Conservation (phyloP, 345 rosid species). For the Aurinia saxatilis region DNA sequence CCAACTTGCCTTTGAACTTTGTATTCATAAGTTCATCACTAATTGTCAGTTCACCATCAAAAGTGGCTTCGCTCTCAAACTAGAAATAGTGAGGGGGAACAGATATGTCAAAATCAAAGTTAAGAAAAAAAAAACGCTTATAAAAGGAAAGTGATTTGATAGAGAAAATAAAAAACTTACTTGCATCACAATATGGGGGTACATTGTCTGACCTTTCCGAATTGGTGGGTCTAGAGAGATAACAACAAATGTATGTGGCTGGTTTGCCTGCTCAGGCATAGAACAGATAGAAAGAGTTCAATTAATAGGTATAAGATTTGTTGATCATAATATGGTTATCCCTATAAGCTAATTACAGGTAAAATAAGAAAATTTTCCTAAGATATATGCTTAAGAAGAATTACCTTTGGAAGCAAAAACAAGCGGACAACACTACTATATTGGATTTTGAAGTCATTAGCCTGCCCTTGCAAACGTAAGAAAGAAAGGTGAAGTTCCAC, state of each 20-base stretch:
- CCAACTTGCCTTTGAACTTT: conserved; percentile 88
- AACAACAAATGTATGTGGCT: conserved; percentile 91
- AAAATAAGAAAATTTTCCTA: background rate
- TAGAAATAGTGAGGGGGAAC: conserved; percentile 17
- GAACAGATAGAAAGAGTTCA: background rate
- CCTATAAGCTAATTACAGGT: background rate
- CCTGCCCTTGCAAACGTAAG: conserved; percentile 91
- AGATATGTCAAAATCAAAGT: background rate
- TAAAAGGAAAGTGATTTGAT: background rate
- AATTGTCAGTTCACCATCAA: conserved; percentile 52
- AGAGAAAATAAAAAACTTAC: conserved; percentile 29
- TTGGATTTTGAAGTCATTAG: conserved; percentile 98
- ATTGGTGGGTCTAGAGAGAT: conserved; percentile 97
- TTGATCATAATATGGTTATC: background rate
- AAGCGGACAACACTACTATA: conserved; percentile 95
- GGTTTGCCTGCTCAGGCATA: conserved; percentile 62
- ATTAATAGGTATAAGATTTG: background rate
- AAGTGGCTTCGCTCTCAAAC: conserved; percentile 81
- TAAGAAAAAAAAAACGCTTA: background rate
- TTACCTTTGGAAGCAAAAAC: conserved; percentile 93
- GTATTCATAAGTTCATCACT: conserved; percentile 69
- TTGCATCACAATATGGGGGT: conserved; percentile 93
- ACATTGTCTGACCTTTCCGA: conserved; percentile 94
- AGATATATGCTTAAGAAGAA: conserved; percentile 3
- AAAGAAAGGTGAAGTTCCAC: conserved; percentile 95